Conservation (phyloP, 352 stramenopile genomes). For the Globisporangium camurandrum region DNA sequence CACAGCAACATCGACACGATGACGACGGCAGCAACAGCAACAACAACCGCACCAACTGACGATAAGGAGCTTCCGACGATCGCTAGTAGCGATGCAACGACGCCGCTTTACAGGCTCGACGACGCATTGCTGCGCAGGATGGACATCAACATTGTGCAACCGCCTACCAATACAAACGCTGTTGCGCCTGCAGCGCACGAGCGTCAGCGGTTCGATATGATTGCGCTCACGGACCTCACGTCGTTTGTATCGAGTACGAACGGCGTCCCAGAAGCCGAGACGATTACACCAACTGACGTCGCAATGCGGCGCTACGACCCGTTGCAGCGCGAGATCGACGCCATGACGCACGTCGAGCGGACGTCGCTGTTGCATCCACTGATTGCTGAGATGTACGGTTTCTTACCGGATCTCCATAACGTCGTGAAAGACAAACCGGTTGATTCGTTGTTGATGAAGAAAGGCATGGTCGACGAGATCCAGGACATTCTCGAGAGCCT, state of each 20-base stretch:
- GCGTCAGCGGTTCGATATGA: constrained; percentile 10
- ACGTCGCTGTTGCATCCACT: constrained; percentile 37
- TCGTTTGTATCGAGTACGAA: neutral
- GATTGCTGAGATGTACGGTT: constrained; percentile 41
- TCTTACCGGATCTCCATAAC: constrained; percentile 36
- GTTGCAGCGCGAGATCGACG: constrained; percentile 11
- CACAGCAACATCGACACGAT: no score
- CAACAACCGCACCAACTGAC: no score
- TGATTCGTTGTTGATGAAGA: constrained; percentile 54
- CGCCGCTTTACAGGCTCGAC: neutral
- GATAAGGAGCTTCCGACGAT: no score
- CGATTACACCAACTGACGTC: no score
- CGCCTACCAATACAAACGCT: neutral
- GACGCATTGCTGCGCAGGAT: constrained; percentile 2
- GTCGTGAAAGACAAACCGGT: constrained; percentile 50
- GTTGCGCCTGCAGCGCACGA: neutral
- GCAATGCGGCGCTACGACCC: constrained; percentile 1
- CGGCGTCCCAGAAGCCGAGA: constrained; percentile 6
- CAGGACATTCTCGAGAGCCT: constrained; percentile 69
- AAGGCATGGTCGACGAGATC: constrained; percentile 71
- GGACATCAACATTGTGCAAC: constrained; percentile 8
- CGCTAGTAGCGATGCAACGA: no score
- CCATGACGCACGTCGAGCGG: constrained; percentile 13
- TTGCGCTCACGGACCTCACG: constrained; percentile 7
- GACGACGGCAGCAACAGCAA: no score